These are phyloP conservation scores for Fomitopsis pinicola DNA, from an alignment of 1,284 basidiomycete genomes.

Conservation along the genomic window DNA sequence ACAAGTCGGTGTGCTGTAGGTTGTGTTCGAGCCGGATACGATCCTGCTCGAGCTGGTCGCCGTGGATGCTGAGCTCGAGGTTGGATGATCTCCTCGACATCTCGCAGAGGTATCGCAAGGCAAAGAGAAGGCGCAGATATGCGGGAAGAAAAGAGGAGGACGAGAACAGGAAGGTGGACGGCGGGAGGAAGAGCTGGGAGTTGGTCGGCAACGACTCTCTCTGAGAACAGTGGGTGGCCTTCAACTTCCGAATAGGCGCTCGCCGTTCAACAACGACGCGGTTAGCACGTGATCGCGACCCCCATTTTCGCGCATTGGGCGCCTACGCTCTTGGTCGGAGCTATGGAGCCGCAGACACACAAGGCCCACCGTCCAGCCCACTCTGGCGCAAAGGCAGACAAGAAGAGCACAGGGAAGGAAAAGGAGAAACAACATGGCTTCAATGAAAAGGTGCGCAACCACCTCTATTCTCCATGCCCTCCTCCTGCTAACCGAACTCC, in stretches of 20 bases:
- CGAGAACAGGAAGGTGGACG: slow-evolving; percentile 1
- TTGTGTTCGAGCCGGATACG: slow-evolving; percentile 73
- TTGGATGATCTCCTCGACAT: slow-evolving; percentile 21
- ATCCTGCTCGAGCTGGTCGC: slow-evolving; percentile 66
- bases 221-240: too few relatives aligned
- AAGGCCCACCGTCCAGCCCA: slow-evolving; percentile 75
- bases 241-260: background rate
- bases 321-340: background rate
- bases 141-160: slow-evolving; percentile 3
- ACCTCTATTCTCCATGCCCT: background rate
- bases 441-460: slow-evolving; percentile 79
- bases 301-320: slow-evolving; percentile 4
- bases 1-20: slow-evolving; percentile 65
- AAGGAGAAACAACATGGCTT: slow-evolving; percentile 70
- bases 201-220: background rate
- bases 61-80: slow-evolving; percentile 45
- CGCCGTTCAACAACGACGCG: slow-evolving; percentile 3
- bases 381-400: slow-evolving; percentile 71
- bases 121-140: slow-evolving; percentile 1
- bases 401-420: slow-evolving; percentile 53
- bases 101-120: slow-evolving; percentile 17
- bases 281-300: slow-evolving; percentile 3
- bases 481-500: background rate
- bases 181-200: slow-evolving; percentile 8
- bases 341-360: slow-evolving; percentile 68